These are phyloP conservation scores for Penicillium robsamsonii DNA, from an alignment of 495 filamentous ascomycete genomes.

Conservation along the genomic window DNA sequence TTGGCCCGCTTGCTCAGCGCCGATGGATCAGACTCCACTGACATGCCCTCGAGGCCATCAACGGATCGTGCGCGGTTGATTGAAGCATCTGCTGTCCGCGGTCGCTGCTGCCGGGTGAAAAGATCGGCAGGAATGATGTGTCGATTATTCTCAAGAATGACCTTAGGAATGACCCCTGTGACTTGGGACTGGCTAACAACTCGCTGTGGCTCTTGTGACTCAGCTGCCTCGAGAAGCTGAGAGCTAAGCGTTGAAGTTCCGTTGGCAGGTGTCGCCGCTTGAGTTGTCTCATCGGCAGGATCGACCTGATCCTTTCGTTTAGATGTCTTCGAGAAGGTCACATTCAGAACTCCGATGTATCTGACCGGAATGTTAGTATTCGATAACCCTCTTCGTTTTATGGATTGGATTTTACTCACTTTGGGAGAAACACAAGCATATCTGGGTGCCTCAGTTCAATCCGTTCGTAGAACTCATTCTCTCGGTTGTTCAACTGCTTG, in stretches of 20 bases:
- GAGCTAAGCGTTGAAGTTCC: conserved; percentile 15
- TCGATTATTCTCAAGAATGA: conserved; percentile 91
- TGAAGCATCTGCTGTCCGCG: conserved; percentile 29
- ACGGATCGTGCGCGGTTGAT: conserved; percentile 21
- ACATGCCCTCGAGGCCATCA: conserved; percentile 15
- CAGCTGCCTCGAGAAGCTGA: conserved; percentile 24
- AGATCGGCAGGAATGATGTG: conserved; percentile 89
- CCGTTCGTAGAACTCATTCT: conserved; percentile 98
- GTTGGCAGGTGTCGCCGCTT: conserved; percentile 23
- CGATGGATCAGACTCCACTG: conserved; percentile 20
- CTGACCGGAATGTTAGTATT: conserved; percentile 47
- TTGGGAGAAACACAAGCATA: conserved; percentile 84
- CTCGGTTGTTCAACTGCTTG: conserved; percentile 94
- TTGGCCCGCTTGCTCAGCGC: conserved; percentile 45
- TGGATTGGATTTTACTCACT: conserved; percentile 53
- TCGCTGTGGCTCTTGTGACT: conserved; percentile 56
- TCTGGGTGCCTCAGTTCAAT: conserved; percentile 88
- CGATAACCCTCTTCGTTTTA: background rate
- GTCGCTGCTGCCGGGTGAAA: conserved; percentile 48
- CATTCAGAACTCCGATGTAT: conserved; percentile 96
- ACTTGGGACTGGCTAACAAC: conserved; percentile 79
- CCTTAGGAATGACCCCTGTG: conserved; percentile 70
- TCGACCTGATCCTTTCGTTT: conserved; percentile 55
- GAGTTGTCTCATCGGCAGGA: conserved; percentile 21
- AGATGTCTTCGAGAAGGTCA: conserved; percentile 85